Conservation (phyloP, 2,329 filamentous ascomycete species). For the Hypoxylon sp. region DNA sequence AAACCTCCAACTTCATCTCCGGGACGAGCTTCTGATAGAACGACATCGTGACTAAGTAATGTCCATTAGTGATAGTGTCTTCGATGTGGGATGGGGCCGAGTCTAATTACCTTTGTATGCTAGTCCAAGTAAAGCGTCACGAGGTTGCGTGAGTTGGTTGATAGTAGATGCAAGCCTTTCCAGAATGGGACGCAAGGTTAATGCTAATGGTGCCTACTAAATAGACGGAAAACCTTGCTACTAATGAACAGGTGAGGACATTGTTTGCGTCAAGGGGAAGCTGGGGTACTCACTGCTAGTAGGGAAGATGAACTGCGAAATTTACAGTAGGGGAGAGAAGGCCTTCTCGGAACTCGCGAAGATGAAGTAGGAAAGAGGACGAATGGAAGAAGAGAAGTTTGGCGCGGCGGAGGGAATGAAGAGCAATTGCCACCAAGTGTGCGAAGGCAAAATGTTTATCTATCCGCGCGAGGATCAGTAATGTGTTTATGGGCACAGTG, state of each 20-base stretch:
- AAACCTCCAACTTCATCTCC: conserved; percentile 49
- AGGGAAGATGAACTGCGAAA: neutral
- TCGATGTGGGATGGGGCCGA: neutral
- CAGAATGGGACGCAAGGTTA: neutral
- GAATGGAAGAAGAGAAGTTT: neutral
- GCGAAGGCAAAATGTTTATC: neutral
- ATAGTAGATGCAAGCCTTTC: neutral
- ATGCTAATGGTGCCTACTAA: neutral
- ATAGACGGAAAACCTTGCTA: neutral
- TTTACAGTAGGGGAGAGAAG: neutral
- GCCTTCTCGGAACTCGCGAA: neutral
- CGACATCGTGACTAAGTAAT: neutral
- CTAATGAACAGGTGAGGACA: neutral
- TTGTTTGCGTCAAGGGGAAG: neutral
- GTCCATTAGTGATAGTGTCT: neutral
- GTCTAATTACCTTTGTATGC: neutral
- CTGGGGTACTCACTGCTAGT: neutral
- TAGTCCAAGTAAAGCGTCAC: neutral
- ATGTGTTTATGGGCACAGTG: neutral
- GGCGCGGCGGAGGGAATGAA: neutral
- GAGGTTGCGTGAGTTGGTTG: neutral
- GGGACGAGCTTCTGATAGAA: conserved; percentile 35
- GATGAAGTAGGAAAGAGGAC: neutral
- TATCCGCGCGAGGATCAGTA: neutral
- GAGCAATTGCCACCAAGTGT: neutral